phyloP scores from a whole-genome alignment of 345 rosid species.

The Citrus glauca region DNA sequence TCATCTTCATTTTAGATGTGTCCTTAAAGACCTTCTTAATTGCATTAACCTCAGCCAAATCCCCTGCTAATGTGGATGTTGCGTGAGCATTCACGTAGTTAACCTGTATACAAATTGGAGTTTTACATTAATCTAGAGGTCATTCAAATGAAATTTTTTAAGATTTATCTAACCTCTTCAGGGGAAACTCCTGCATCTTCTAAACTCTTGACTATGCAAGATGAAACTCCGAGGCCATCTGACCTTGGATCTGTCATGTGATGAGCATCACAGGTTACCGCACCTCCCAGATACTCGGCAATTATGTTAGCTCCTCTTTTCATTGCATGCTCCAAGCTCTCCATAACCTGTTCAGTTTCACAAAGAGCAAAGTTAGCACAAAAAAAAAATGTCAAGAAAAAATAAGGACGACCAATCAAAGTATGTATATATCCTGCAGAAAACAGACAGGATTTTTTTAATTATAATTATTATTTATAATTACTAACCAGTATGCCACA shows the following conservation, averaged over 20 bases:
- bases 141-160: not conserved
- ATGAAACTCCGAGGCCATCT: conserved; percentile 61
- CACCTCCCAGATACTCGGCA: conserved; percentile 67
- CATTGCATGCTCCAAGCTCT: conserved; percentile 69
- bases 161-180: conserved; percentile 45
- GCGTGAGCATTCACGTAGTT: conserved; percentile 70
- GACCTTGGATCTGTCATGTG: conserved; percentile 65
- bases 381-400: not conserved
- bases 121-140: not conserved
- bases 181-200: conserved; percentile 69
- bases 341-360: conserved; percentile 39
- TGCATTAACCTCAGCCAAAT: conserved; percentile 70
- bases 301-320: conserved; percentile 67
- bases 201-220: conserved; percentile 56
- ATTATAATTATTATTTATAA: not conserved
- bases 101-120: conserved; percentile 32
- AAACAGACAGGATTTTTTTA: not conserved
- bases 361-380: not conserved
- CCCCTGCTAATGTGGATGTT: conserved; percentile 70
- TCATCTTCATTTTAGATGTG: conserved; percentile 69
- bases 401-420: too few relatives aligned
- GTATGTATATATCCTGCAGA: not conserved
- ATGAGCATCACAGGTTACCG: conserved; percentile 64
- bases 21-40: conserved; percentile 57
- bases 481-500: conserved; percentile 49